phyloP scores from a whole-genome alignment of 768 basidiomycete genomes.

The Leccinellum luteum region DNA sequence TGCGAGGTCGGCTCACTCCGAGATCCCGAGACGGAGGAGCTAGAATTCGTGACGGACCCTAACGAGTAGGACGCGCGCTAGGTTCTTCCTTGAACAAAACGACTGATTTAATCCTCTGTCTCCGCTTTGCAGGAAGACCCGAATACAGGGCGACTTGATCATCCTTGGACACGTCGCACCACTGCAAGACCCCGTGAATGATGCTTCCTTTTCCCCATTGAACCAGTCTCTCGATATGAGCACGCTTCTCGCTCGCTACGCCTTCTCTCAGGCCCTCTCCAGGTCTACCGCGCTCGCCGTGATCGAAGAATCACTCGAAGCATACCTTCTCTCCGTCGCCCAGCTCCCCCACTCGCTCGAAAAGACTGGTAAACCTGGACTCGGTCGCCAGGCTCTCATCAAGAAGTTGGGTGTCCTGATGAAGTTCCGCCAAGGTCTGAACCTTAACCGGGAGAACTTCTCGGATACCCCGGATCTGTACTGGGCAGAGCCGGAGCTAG shows the following conservation, averaged over 20 bases:
- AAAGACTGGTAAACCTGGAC: constrained; percentile 78
- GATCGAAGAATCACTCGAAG: constrained; percentile 80
- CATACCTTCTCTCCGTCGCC: constrained; percentile 81
- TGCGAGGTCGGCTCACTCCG: constrained; percentile 64
- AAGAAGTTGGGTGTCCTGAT: constrained; percentile 91
- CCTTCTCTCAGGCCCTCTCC: constrained; percentile 88
- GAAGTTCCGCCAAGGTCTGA: constrained; percentile 89
- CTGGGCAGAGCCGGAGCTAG: constrained; percentile 91
- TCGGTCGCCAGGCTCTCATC: constrained; percentile 79
- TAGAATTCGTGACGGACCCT: constrained; percentile 91
- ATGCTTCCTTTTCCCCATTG: constrained; percentile 44
- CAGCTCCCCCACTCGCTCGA: constrained; percentile 73
- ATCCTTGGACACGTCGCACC: constrained; percentile 73
- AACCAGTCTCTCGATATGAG: constrained; percentile 60
- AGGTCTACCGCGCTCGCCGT: constrained; percentile 85
- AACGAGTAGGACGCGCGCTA: constrained; percentile 57
- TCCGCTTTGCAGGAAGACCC: constrained; percentile 57
- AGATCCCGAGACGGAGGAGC: constrained; percentile 81
- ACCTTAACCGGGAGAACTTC: constrained; percentile 86
- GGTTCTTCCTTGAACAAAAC: background rate
- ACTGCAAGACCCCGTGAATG: constrained; percentile 49
- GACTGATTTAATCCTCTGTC: constrained; percentile 5
- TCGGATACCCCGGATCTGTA: constrained; percentile 90
- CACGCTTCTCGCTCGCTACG: constrained; percentile 83
- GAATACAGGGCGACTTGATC: constrained; percentile 89